phyloP scores from a whole-genome alignment of 2,329 filamentous ascomycete genomes.

The Lasiodiplodia citricola region DNA sequence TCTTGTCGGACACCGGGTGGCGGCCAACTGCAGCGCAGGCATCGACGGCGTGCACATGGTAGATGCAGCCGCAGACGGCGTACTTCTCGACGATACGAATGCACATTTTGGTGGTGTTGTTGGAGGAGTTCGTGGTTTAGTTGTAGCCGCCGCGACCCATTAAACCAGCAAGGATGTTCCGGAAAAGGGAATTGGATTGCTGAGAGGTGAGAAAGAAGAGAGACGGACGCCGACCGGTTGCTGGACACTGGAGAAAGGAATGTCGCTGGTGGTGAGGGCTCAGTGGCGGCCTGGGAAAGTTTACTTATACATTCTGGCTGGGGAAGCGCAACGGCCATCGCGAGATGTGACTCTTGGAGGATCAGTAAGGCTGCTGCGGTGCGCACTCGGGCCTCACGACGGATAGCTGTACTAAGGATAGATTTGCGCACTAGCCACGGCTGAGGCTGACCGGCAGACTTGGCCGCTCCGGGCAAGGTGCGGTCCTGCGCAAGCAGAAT shows the following conservation, averaged over 20 bases:
- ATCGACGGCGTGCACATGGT: conserved; percentile 44
- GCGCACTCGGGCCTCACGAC: conserved; percentile 13
- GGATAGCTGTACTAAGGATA: conserved; percentile 23
- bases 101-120: conserved; percentile 36
- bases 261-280: conserved; percentile 5
- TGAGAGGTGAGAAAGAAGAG: background rate
- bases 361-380: conserved; percentile 25
- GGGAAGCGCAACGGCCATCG: conserved; percentile 21
- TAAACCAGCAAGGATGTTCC: background rate
- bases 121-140: background rate
- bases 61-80: conserved; percentile 44
- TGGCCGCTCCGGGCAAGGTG: conserved; percentile 12
- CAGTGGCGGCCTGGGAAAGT: conserved; percentile 15
- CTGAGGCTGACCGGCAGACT: conserved; percentile 25
- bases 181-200: background rate
- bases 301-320: conserved; percentile 20
- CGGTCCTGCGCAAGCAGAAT: conserved; percentile 11
- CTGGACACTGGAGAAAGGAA: conserved; percentile 2
- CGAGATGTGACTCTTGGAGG: conserved; percentile 25
- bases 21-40: conserved; percentile 40
- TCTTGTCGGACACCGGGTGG: conserved; percentile 38
- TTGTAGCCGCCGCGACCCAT: conserved; percentile 20
- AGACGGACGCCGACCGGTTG: conserved; percentile 2
- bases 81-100: conserved; percentile 44
- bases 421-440: conserved; percentile 26